Evolutionary conservation across 257 asterid species (phyloP).

Genomic region (Nicotiana sylvestris): DNA sequence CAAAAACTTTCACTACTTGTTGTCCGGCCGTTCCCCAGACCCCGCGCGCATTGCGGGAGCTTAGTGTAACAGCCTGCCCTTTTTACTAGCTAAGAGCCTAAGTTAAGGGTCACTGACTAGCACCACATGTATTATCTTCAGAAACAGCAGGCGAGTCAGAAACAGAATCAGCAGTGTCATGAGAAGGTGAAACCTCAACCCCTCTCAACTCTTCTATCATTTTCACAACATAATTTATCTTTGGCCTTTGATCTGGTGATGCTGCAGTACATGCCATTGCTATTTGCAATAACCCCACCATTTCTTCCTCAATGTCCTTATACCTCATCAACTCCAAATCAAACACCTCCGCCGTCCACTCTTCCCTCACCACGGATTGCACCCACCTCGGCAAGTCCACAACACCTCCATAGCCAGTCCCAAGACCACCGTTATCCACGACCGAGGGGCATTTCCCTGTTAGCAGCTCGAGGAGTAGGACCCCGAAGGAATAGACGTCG

Average conservation of each 20-base stretch:
- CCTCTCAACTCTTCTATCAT: constrained; percentile 85
- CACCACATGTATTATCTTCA: constrained; percentile 48
- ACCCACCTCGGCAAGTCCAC: constrained; percentile 96
- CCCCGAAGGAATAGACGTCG: constrained; percentile 84
- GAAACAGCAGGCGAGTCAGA: constrained; percentile 76
- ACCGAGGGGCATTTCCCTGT: constrained; percentile 82
- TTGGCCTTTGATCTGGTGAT: constrained; percentile 72
- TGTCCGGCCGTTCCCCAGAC: too few species aligned
- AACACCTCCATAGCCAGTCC: constrained; percentile 47
- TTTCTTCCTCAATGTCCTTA: constrained; percentile 83
- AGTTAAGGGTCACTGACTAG: constrained; percentile 41
- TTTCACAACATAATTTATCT: constrained; percentile 58
- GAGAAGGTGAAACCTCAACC: constrained; percentile 60
- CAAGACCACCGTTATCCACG: constrained; percentile 39
- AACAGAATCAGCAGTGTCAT: constrained; percentile 49
- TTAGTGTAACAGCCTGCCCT: neutral
- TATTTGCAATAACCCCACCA: constrained; percentile 90
- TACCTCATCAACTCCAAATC: constrained; percentile 99
- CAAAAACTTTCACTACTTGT: neutral
- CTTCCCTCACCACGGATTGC: constrained; percentile 94
- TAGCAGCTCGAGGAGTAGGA: constrained; percentile 72
- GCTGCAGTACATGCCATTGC: constrained; percentile 71
- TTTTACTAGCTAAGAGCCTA: neutral
- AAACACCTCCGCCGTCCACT: constrained; percentile 97
- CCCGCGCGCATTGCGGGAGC: too few species aligned